phyloP scores from a whole-genome alignment of 768 basidiomycete genomes.

The Suillus spraguei region DNA sequence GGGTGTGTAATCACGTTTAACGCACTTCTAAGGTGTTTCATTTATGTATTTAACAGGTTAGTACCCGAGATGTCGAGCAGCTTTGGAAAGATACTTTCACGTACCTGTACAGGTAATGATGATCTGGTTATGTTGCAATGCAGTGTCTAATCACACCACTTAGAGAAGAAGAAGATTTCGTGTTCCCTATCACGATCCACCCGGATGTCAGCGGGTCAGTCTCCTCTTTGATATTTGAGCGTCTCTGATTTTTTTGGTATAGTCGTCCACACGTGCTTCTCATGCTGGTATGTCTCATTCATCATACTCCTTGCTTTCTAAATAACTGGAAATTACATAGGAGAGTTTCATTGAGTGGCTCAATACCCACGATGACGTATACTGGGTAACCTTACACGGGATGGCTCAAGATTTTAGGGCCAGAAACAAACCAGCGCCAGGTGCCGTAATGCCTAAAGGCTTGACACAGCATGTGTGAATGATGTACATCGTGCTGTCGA shows the following conservation, averaged over 20 bases:
- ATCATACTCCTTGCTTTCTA: background rate
- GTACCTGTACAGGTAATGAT: slow-evolving; percentile 58
- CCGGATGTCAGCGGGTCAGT: slow-evolving; percentile 73
- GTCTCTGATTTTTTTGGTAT: slow-evolving; percentile 13
- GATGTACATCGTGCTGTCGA: background rate
- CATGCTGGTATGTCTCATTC: slow-evolving; percentile 56
- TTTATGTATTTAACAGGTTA: slow-evolving; percentile 46
- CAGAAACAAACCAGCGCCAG: slow-evolving; percentile 47
- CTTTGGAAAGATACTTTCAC: slow-evolving; percentile 78
- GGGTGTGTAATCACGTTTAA: slow-evolving; percentile 40
- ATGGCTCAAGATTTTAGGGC: slow-evolving; percentile 66
- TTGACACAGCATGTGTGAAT: slow-evolving; percentile 18
- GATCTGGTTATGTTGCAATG: background rate
- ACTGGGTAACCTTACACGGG: slow-evolving; percentile 72
- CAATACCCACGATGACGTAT: slow-evolving; percentile 66
- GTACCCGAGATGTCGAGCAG: slow-evolving; percentile 63
- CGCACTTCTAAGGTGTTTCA: background rate
- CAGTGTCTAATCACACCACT: slow-evolving; percentile 3
- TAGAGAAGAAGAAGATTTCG: slow-evolving; percentile 64
- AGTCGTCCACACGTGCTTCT: slow-evolving; percentile 72
- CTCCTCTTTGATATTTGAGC: slow-evolving; percentile 7
- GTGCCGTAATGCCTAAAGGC: slow-evolving; percentile 60
- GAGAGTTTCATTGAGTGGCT: slow-evolving; percentile 78
- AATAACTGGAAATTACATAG: slow-evolving; percentile 28
- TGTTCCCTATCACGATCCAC: slow-evolving; percentile 80